Conservation (phyloP, 257 asterid genomes). For the Jasminum sambac region DNA sequence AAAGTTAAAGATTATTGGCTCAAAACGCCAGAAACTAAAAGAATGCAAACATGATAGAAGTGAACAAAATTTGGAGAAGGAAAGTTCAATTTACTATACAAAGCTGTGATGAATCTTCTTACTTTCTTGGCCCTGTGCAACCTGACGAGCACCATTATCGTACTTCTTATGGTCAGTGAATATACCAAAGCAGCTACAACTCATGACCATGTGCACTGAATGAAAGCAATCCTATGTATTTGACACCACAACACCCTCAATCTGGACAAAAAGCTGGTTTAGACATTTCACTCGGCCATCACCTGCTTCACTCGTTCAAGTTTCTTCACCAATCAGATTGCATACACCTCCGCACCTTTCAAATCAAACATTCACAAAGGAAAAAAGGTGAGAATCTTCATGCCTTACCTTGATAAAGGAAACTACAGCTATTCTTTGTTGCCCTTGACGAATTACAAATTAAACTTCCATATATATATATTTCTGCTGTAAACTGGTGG, state of each 20-base stretch:
- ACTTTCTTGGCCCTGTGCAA: constrained; percentile 58
- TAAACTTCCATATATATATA: not conserved
- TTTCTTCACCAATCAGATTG: constrained; percentile 21
- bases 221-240: constrained; percentile 25
- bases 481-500: not conserved
- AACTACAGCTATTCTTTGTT: constrained; percentile 3
- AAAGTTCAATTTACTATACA: not conserved
- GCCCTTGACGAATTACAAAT: constrained; percentile 11
- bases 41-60: constrained; percentile 4
- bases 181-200: constrained; percentile 66
- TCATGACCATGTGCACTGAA: constrained; percentile 47
- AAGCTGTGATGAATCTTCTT: constrained; percentile 23
- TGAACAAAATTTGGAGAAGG: not conserved
- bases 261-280: constrained; percentile 29
- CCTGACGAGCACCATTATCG: constrained; percentile 30
- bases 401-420: not conserved
- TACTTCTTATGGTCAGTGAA: constrained; percentile 33
- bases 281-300: constrained; percentile 29
- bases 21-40: constrained; percentile 13
- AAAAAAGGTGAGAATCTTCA: not conserved
- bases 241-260: constrained; percentile 23
- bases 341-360: constrained; percentile 23
- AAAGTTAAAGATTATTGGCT: not conserved
- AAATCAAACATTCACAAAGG: constrained; percentile 4
- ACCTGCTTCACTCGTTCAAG: constrained; percentile 20